Evolutionary conservation across 1,139 yeast genomes (phyloP), one percentile per base, ranked within the genome.

Genomic region (Citeromyces hawaiiensis): DNA sequence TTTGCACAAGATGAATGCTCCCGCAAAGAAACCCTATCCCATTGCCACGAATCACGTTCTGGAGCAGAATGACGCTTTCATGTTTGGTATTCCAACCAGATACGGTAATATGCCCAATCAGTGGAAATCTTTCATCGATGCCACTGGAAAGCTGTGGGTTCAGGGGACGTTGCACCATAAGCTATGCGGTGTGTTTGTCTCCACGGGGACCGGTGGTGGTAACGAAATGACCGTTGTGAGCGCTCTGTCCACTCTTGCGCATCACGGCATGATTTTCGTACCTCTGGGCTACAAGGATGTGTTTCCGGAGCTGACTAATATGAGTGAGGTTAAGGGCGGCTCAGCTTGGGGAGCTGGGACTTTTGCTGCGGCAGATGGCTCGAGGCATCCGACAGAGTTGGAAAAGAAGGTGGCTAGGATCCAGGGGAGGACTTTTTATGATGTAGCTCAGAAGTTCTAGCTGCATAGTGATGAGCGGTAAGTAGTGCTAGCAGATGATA

Each of bases 291-390:
- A 73, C 57, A 67, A 63, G 44, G 55, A 62, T 41, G 62, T 68
- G 21, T 68, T 69, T 58, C 43, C 44, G 21, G 29, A 29, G 47
- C 55, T 74, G 46, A 58, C 78, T 44, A 69, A 68, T 60, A 60
- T 79, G 44, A 70, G 67, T 6, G 83, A 78, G 62, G 69, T 72
- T 42, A 86, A 78, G 55, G 88, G 88, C 53, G 77, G 79, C 45
- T 74, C 83, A 42, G 74, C 88, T 44, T 80, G 85, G 83, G 91
- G 91, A 59, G 83, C 88, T 40, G 87, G 87, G 52, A 64, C 85
- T 42, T 70, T 66, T 50, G 83, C 88, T 31, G 83, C 73, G 47
- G 69, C 68, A 41, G 85, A 77, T 49, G 88, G 88, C 47, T 72
- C 82, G 16, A 73, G 87, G 66, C 67, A 64, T 54, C 80, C 86